phyloP scores from a whole-genome alignment of 148 eudicot genomes.

The Rheum nobile region DNA sequence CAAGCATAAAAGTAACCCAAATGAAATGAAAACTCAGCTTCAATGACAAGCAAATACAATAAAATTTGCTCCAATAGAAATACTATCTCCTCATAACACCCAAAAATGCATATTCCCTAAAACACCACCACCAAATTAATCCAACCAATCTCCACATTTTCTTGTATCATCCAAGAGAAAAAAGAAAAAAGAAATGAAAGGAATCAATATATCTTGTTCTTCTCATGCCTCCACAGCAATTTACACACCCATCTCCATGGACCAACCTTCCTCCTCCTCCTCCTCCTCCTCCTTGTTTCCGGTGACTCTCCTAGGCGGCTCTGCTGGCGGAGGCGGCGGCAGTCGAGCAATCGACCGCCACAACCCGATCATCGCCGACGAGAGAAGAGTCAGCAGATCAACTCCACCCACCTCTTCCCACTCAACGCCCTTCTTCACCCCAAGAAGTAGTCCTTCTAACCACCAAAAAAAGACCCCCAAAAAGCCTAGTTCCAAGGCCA shows the following conservation, averaged over 20 bases:
- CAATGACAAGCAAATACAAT: not conserved
- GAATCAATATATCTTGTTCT: slow-evolving; percentile 19
- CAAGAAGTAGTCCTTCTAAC: not conserved
- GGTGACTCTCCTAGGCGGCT: not conserved
- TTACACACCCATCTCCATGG: slow-evolving; percentile 22
- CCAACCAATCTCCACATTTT: not conserved
- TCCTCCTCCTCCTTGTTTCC: slow-evolving; percentile 15
- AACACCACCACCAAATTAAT: not conserved
- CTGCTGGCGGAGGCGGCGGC: slow-evolving; percentile 4
- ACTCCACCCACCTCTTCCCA: not conserved
- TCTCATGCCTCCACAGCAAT: slow-evolving; percentile 16
- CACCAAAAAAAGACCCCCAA: not conserved
- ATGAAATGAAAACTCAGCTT: not conserved
- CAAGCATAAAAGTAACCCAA: not conserved
- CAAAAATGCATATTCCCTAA: not conserved
- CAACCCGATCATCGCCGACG: slow-evolving; percentile 79
- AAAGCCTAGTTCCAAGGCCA: not conserved
- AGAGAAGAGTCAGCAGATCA: slow-evolving; percentile 18
- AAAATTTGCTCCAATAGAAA: not conserved
- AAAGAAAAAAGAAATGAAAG: not conserved
- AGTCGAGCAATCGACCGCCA: slow-evolving; percentile 71
- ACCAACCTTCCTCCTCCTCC: not conserved
- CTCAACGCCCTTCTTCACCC: slow-evolving; percentile 2
- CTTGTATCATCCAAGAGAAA: not conserved
- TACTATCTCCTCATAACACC: not conserved